Base-by-base conservation (phyloP, 257 asterid genomes). In the Solanum sparsipilum region DNA sequence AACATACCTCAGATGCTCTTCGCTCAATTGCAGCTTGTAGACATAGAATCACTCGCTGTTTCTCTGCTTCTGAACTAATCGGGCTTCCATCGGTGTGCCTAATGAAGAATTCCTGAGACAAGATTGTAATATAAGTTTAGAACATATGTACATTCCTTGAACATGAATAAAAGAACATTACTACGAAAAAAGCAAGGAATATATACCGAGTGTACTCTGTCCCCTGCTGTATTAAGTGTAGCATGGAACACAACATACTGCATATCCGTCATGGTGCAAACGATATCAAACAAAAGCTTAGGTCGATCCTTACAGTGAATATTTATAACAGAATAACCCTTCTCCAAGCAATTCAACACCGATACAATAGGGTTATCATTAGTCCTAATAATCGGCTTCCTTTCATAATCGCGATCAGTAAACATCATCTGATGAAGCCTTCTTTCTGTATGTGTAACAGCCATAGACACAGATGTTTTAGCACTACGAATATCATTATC, bases 391-490 rank as follows among this genome's bases (percentile, higher is more conserved):
- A 88, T 72, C 16, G 97, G 90, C 87, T 91, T 91, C 90, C 98
- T 87, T 52, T 96, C 99, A 5, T 96, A 97, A 89, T 97, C 99
- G 27, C 99, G 90, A 85, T 97, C 99, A 0, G 95, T 96, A 85
- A 94, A 96, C 99, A 97, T 97, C 98, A 97, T 91, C 90, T 97
- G 99, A 84, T 97, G 99, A 88, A 97, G 99, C 93, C 99, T 93
- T 86, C 99, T 94, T 89, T 97, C 99, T 0, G 96, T 94, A 63
- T 96, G 99, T 0, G 98, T 96, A 5, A 91, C 94, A 27, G 91
- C 96, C 90, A 93, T 84, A 5, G 98, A 94, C 6, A 97, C 94
- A 0, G 94, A 89, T 3, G 95, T 97, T 46, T 91, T 95, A 0
- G 99, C 99, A 44, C 98, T 94, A 56, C 95, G 90, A 9, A 95